phyloP scores from a whole-genome alignment of 176 grass and related monocot species.

The Areca catechu region DNA sequence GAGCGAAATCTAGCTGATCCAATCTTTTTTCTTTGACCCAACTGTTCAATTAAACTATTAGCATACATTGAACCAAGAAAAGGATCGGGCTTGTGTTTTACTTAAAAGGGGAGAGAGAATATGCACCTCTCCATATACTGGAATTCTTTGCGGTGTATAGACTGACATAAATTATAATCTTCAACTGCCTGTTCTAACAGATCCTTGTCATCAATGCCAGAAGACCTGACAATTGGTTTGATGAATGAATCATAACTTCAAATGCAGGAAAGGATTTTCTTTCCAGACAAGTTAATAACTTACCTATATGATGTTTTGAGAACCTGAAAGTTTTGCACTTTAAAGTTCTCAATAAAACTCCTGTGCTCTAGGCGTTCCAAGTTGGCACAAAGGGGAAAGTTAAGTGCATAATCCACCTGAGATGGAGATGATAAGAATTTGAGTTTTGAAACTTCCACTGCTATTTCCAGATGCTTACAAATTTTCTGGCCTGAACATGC shows the following conservation, averaged over 20 bases:
- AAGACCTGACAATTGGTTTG: slow-evolving; percentile 29
- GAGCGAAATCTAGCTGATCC: slow-evolving; percentile 58
- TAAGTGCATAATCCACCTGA: slow-evolving; percentile 53
- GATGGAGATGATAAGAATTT: slow-evolving; percentile 18
- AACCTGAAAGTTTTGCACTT: slow-evolving; percentile 15
- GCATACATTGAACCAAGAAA: too few species aligned
- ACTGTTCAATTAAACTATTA: slow-evolving; percentile 15
- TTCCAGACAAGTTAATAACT: slow-evolving; percentile 9
- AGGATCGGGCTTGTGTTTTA: neutral
- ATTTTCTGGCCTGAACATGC: too few species aligned
- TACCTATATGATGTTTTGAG: slow-evolving; percentile 47
- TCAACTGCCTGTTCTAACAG: slow-evolving; percentile 26
- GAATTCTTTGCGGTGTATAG: slow-evolving; percentile 47
- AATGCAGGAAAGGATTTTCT: neutral
- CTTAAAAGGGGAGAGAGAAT: neutral
- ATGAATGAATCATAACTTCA: neutral
- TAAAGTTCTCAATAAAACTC: slow-evolving; percentile 59
- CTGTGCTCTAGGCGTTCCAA: slow-evolving; percentile 71
- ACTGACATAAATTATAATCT: slow-evolving; percentile 48
- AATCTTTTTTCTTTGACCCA: slow-evolving; percentile 54
- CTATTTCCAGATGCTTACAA: neutral
- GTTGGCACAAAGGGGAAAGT: slow-evolving; percentile 51
- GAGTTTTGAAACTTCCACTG: neutral
- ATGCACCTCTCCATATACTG: slow-evolving; percentile 46
- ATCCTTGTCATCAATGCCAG: slow-evolving; percentile 20